Base-by-base conservation (phyloP, 768 basidiomycete genomes). In the Myochromella boudieri region DNA sequence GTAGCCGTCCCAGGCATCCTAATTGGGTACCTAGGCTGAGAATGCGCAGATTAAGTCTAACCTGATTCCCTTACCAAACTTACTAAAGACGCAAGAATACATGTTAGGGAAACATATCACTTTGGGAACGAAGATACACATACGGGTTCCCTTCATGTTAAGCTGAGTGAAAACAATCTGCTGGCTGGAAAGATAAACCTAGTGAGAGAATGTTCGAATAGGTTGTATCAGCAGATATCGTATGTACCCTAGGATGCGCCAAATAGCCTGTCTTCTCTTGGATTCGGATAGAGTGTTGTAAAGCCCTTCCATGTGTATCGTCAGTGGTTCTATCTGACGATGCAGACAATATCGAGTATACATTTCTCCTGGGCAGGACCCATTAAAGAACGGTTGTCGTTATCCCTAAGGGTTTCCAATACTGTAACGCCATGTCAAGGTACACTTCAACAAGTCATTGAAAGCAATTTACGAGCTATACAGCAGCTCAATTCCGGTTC, bases 1-100 rank as follows among this genome's bases (percentile, higher is more conserved):
- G 54, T 83, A 83, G 0, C 80, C 80, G 48, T 80, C 77, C 81
- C 80, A 81, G 14, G 75, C 74, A 55, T 81, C 80, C 69, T 78
- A 9, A 14, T n/a, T 34, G n/a, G n/a, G n/a, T n/a, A n/a, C n/a
- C n/a, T 7, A 34, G 7, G 5, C 14, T 34, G 7, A 34, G 33
- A 6, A n/a, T 34, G 18, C 6, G n/a, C 7, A n/a, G n/a, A 34
- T 34, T 17, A n/a, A 34, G 6, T n/a, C 33, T 29, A 12, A n/a
- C 18, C 7, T 34, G 33, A 27, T 33, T 8, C 33, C 14, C 33
- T 34, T 34, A 34, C 33, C 7, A 34, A 17, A 14, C n/a, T 12
- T 4, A 37, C 33, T 31, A 29, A 17, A 17, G 32, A 14, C 26
- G 24, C 4, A n/a, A n/a, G n/a, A n/a, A n/a, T n/a, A n/a, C n/a